Evolutionary conservation across 73 alveolate genomes (phyloP).

Genomic region (Tetrahymena malaccensis): DNA sequence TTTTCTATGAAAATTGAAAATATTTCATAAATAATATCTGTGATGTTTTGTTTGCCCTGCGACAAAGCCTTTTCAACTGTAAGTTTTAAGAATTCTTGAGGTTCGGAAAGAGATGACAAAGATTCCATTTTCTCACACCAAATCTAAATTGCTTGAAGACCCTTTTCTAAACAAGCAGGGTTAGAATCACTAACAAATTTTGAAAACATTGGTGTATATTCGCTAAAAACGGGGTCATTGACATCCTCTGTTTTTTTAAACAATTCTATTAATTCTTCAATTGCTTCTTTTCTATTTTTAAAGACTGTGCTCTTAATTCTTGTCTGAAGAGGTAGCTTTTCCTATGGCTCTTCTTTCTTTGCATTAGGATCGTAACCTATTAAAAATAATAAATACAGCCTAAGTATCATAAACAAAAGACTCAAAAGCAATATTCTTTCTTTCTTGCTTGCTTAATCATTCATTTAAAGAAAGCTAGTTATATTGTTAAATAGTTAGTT

Average conservation of each 20-base stretch:
- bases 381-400: not conserved
- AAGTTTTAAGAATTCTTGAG: not conserved
- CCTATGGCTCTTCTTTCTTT: not conserved
- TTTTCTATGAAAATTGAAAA: not conserved
- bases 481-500: too few species aligned
- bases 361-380: not conserved
- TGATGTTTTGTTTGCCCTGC: not conserved
- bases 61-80: not conserved
- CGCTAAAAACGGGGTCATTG: not conserved
- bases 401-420: not conserved
- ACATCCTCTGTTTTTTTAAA: not conserved
- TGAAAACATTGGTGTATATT: not conserved
- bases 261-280: not conserved
- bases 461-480: not conserved
- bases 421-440: not conserved
- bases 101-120: not conserved
- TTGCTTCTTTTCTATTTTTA: not conserved
- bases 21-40: not conserved
- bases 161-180: not conserved
- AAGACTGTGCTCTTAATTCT: not conserved
- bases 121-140: not conserved
- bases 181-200: not conserved
- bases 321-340: not conserved
- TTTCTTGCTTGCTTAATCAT: too few species aligned
- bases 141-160: not conserved